Base-by-base conservation (phyloP, 257 asterid species). In the Nicotiana noctiflora region DNA sequence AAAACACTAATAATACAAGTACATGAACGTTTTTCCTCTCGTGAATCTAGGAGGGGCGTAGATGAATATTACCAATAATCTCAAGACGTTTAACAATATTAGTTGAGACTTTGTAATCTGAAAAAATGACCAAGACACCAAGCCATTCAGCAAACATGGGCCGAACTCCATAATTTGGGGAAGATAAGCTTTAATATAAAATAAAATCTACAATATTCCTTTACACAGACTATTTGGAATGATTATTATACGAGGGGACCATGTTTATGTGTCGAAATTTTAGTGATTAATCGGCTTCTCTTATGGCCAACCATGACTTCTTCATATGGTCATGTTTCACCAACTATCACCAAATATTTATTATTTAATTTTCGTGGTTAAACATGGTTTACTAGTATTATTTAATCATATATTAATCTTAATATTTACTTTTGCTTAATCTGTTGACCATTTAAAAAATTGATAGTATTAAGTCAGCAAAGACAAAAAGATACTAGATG, bases 101-200 rank as follows among this genome's bases (percentile, higher is more conserved):
- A 57, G 66, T 56, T 77, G 60, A 59, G 56, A 59, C 52, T 19
- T 68, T 56, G 65, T 77, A 53, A 77, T 31, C 51, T 77, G 32
- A 60, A 31, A 77, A 32, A 31, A 57, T 21, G 17, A 44, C 68
- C 2, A 63, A 63, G 52, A 65, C 77, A 52, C 51, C 32, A 6
- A 80, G 27, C 64, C 63, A 29, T 17, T 49, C 17, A 25, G 19
- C 53, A 76, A 56, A 59, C 64, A 76, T 76, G 80, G 37, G 79
- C 72, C 82, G 60, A 55, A 68, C 65, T 80, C 86, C 84, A 62
- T 14, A 70, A 34, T 70, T 18, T 27, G 32, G 55, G 40, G 80
- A 79, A 78, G 88, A 87, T 90, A 90, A 89, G 76, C 75, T 86
- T 84, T 80, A 85, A 72, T 81, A 88, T 40, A 34, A 40, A 18